These are phyloP conservation scores for Fusarium sp. DNA, from an alignment of 2,329 filamentous ascomycete species.

Conservation along the genomic window DNA sequence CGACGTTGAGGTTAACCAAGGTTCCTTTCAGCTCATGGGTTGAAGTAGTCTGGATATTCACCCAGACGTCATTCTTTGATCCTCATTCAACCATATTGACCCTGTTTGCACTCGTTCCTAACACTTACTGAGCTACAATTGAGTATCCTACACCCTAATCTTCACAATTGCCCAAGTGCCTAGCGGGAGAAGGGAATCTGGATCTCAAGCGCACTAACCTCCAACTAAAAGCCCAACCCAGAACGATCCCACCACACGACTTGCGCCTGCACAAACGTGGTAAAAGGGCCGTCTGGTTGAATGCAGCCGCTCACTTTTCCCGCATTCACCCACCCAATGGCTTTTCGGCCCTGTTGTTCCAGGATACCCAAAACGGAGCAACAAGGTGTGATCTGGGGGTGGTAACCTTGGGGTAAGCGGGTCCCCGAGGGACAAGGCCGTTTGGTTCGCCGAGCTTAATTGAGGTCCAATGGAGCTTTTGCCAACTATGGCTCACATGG, in stretches of 20 bases:
- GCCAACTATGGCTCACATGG: conserved; percentile 7
- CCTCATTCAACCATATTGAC: background rate
- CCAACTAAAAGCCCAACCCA: conserved; percentile 5
- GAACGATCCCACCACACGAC: background rate
- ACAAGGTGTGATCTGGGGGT: conserved; percentile 23
- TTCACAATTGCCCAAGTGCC: background rate
- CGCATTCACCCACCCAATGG: conserved; percentile 41
- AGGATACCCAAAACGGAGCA: conserved; percentile 14
- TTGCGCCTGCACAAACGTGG: conserved; percentile 21
- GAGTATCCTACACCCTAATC: background rate
- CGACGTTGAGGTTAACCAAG: background rate
- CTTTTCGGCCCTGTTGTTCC: conserved; percentile 20
- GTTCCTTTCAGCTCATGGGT: conserved; percentile 9
- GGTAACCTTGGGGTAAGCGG: conserved; percentile 15
- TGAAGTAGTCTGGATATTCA: background rate
- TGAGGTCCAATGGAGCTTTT: background rate
- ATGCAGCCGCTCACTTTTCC: conserved; percentile 12
- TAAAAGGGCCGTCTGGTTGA: conserved; percentile 37
- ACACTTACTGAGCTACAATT: background rate
- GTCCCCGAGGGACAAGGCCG: background rate
- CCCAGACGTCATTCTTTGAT: background rate
- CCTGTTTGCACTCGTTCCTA: background rate
- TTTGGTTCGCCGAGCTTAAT: conserved; percentile 4
- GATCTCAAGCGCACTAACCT: background rate
- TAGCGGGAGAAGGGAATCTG: background rate